Conservation (phyloP, 306 rosid species). For the Morella rubra region DNA sequence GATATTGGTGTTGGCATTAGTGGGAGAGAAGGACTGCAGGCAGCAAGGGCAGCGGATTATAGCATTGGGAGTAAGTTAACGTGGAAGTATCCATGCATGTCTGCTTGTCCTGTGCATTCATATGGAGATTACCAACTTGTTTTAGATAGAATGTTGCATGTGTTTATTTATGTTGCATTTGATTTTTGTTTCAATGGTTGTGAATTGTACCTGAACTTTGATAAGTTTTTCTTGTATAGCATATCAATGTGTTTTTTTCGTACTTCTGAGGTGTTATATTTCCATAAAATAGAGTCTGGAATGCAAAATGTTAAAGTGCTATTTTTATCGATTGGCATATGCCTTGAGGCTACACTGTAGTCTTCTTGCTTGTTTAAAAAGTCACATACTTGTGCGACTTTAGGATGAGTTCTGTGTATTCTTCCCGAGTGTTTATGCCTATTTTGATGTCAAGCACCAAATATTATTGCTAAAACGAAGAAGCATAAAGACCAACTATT, state of each 20-base stretch:
- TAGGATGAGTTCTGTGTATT: neutral
- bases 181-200: neutral
- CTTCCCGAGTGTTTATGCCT: neutral
- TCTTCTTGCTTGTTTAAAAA: neutral
- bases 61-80: conserved; percentile 87
- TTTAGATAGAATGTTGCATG: neutral
- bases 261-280: conserved; percentile 15
- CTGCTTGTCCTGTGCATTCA: conserved; percentile 13
- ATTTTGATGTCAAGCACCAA: neutral
- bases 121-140: conserved; percentile 9
- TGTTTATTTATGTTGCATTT: neutral
- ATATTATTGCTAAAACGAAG: neutral
- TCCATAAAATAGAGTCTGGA: conserved; percentile 8
- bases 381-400: neutral
- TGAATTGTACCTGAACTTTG: conserved; percentile 10
- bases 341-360: neutral
- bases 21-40: conserved; percentile 99
- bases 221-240: neutral
- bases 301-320: conserved; percentile 23
- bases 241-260: conserved; percentile 2
- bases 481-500: neutral
- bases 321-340: conserved; percentile 13
- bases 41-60: conserved; percentile 99
- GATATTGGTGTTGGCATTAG: conserved; percentile 98
- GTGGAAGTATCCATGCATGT: conserved; percentile 12